Base-by-base conservation (phyloP, 163 green algal species). In the Chloromonas sp. region DNA sequence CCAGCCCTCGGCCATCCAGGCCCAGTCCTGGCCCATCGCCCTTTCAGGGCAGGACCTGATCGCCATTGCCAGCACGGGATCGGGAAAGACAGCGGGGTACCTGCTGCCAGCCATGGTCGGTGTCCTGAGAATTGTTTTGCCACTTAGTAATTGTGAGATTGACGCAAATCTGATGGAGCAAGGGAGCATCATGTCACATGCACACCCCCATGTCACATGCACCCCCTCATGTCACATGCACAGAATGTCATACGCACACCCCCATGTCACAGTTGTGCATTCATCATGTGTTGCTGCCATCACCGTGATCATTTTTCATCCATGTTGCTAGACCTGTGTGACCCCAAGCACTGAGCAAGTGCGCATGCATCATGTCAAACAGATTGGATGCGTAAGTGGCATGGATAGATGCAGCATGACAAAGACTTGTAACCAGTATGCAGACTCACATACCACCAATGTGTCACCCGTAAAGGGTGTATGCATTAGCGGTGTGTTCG, bases 31-130 rank as follows among this genome's bases (percentile, higher is more conserved):
- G 92, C 95, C 96, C 1, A 92, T 97, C 13, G 95, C 94, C 0
- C 85, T 99, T 71, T 87, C 88, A 13, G 95, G 95, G 0, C 89
- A 93, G 5, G 95, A 99, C 87, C 81, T 99, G 81, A 91, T 99
- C 2, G 96, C 94, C 15, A 94, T 99, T 60, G 97, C 97, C 1
- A 96, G 99, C 91, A 99, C 97, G 15, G 97, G 97, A 0, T 97
- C 91, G 3, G 97, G 97, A 78, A 99, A 99, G 93, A 99, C 97
- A 0, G 92, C 96, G 60, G 94, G 93, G 59, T 99, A 98, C 91
- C 90, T 99, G 76, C 92, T 99, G 81, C 97, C 97, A 14, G 96
- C 93, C 13, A 89, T 99, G 70, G 81, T 84, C 13, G 3, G 66
- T 74, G 66, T 74, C 66, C 66, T 74, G 5, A 74, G 66, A 11